These are phyloP conservation scores for Cicer arietinum DNA, from an alignment of 306 rosid species.

Conservation along the genomic window DNA sequence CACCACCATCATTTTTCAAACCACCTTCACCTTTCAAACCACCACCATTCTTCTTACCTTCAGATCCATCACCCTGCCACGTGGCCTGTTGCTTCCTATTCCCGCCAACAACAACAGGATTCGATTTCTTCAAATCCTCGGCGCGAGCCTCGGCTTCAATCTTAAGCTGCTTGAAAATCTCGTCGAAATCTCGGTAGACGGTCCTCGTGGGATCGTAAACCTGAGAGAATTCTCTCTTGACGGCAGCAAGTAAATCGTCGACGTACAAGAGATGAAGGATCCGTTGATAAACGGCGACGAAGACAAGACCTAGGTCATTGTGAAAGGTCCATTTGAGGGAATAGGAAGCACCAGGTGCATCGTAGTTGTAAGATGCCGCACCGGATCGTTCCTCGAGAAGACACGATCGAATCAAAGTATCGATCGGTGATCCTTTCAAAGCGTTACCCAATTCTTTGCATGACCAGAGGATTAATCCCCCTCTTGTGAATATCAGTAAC, in stretches of 20 bases:
- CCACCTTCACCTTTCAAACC: slow-evolving; percentile 49
- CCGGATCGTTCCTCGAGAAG: slow-evolving; percentile 95
- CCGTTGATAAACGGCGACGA: slow-evolving; percentile 89
- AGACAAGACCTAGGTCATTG: slow-evolving; percentile 87
- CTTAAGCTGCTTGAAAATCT: slow-evolving; percentile 64
- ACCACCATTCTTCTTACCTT: slow-evolving; percentile 53
- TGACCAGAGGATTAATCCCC: slow-evolving; percentile 94
- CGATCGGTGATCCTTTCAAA: slow-evolving; percentile 88
- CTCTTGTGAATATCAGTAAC: slow-evolving; percentile 85
- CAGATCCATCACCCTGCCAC: slow-evolving; percentile 63
- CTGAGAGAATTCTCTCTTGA: slow-evolving; percentile 73
- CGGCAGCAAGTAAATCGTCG: slow-evolving; percentile 78
- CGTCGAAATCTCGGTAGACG: slow-evolving; percentile 72
- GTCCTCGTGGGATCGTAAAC: slow-evolving; percentile 71
- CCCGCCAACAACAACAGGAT: slow-evolving; percentile 37
- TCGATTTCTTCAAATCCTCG: slow-evolving; percentile 77
- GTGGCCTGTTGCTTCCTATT: slow-evolving; percentile 57
- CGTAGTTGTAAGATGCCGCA: slow-evolving; percentile 78
- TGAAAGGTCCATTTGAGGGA: slow-evolving; percentile 96
- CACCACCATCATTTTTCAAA: slow-evolving; percentile 47
- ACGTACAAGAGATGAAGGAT: slow-evolving; percentile 84
- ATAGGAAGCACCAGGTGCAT: slow-evolving; percentile 83
- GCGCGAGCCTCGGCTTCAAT: slow-evolving; percentile 90
- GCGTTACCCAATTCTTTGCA: slow-evolving; percentile 87
- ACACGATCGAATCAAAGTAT: slow-evolving; percentile 87